Conservation (phyloP, 1,139 yeast species). For the Pichia cactophila region DNA sequence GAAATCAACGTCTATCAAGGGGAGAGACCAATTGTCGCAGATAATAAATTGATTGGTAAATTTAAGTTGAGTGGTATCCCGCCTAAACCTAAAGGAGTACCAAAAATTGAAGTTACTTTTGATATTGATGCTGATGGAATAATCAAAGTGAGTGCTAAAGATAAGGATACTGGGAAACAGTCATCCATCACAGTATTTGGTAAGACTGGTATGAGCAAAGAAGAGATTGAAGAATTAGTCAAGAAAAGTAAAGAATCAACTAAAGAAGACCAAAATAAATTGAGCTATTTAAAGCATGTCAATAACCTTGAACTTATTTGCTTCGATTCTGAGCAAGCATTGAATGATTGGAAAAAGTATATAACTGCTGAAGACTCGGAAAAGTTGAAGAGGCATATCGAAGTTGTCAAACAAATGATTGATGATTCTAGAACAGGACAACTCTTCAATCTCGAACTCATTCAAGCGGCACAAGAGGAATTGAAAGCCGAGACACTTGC, state of each 20-base stretch:
- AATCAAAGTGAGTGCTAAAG: slow-evolving; percentile 65
- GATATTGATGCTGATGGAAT: slow-evolving; percentile 82
- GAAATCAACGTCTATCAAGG: slow-evolving; percentile 76
- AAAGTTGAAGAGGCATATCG: slow-evolving; percentile 30
- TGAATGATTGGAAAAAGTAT: slow-evolving; percentile 19
- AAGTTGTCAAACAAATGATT: slow-evolving; percentile 37
- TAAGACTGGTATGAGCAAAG: slow-evolving; percentile 58
- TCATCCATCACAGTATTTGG: slow-evolving; percentile 65
- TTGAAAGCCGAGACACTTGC: slow-evolving; percentile 23
- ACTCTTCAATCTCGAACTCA: slow-evolving; percentile 21
- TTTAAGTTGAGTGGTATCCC: slow-evolving; percentile 64
- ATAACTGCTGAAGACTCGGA: slow-evolving; percentile 31
- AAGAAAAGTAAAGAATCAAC: slow-evolving; percentile 42
- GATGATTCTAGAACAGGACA: slow-evolving; percentile 40
- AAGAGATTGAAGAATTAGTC: slow-evolving; percentile 51
- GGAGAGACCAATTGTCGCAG: slow-evolving; percentile 65
- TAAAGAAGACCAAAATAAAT: slow-evolving; percentile 36
- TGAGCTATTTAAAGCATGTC: slow-evolving; percentile 28
- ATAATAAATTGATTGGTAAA: slow-evolving; percentile 66
- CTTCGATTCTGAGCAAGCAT: slow-evolving; percentile 29
- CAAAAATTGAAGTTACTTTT: slow-evolving; percentile 66
- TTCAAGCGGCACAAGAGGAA: slow-evolving; percentile 29
- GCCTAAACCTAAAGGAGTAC: slow-evolving; percentile 66
- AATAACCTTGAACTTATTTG: slow-evolving; percentile 28
- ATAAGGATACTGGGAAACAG: slow-evolving; percentile 48